Conservation (phyloP, 306 rosid genomes). For the Vigna trinervia region DNA sequence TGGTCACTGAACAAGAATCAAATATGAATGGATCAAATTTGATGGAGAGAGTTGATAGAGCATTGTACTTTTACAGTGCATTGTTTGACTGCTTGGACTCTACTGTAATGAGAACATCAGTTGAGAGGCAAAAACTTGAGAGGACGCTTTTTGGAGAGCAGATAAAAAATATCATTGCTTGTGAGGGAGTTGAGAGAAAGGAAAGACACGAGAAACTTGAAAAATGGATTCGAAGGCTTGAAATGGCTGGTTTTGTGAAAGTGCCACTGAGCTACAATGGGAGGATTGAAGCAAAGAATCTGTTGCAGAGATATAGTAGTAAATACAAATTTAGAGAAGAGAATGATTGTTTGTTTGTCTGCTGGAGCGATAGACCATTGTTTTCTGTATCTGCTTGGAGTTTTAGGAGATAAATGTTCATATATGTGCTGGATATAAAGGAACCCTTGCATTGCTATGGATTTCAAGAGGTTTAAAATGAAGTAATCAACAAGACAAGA, state of each 20-base stretch:
- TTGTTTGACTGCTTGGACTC: constrained; percentile 85
- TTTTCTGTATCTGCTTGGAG: constrained; percentile 80
- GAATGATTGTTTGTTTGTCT: constrained; percentile 55
- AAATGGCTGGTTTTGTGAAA: constrained; percentile 67
- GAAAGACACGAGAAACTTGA: constrained; percentile 85
- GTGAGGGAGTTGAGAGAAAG: constrained; percentile 76
- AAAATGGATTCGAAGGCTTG: constrained; percentile 73
- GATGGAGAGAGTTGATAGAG: constrained; percentile 69
- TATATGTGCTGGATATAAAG: constrained; percentile 11
- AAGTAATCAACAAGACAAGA: constrained; percentile 13
- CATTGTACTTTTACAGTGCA: constrained; percentile 70
- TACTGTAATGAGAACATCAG: constrained; percentile 60
- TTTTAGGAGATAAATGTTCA: constrained; percentile 50
- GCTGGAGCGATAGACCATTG: constrained; percentile 70
- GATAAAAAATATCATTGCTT: constrained; percentile 81
- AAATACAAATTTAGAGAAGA: constrained; percentile 62
- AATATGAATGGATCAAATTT: constrained; percentile 70
- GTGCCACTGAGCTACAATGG: constrained; percentile 63
- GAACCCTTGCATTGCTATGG: background rate
- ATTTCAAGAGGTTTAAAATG: constrained; percentile 30
- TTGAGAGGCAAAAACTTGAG: constrained; percentile 73
- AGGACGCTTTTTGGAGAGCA: constrained; percentile 78
- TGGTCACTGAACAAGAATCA: constrained; percentile 91
- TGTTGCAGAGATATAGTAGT: constrained; percentile 57
- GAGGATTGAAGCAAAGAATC: constrained; percentile 56